Evolutionary conservation across 2,329 filamentous ascomycete species (phyloP).

Genomic region (Botrytis porri): DNA sequence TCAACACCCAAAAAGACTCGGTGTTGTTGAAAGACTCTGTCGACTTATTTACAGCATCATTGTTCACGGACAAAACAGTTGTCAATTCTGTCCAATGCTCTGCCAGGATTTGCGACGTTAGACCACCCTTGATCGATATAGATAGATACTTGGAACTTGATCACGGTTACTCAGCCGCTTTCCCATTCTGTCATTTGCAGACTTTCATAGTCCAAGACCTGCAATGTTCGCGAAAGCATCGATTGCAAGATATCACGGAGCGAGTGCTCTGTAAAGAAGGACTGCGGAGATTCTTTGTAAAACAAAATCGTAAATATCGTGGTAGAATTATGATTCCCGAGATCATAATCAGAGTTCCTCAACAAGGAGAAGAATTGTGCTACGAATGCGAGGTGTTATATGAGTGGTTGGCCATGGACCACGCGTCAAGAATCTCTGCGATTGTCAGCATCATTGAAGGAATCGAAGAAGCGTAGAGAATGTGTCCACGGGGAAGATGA

Average conservation of each 20-base stretch:
- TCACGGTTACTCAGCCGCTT: accelerated
- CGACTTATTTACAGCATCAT: neutral
- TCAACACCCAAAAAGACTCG: neutral
- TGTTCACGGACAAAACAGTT: neutral
- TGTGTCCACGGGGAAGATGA: neutral
- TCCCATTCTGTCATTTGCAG: neutral
- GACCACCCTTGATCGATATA: neutral
- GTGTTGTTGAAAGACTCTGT: neutral
- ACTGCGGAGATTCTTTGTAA: neutral
- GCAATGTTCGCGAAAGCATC: neutral
- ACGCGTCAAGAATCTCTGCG: neutral
- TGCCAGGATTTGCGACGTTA: neutral
- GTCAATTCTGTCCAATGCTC: slow-evolving; percentile 2
- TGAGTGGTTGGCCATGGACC: neutral
- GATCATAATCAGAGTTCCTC: neutral
- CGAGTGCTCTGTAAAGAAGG: neutral
- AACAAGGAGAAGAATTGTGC: neutral
- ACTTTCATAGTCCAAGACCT: neutral
- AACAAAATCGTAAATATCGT: neutral
- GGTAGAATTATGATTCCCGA: neutral
- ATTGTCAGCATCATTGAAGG: neutral
- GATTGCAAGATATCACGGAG: neutral
- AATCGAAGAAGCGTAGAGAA: neutral
- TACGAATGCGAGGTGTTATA: neutral
- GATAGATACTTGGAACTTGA: neutral